Conservation (phyloP, 2,329 filamentous ascomycete genomes). For the Teratosphaeria pseudoeucalypti region DNA sequence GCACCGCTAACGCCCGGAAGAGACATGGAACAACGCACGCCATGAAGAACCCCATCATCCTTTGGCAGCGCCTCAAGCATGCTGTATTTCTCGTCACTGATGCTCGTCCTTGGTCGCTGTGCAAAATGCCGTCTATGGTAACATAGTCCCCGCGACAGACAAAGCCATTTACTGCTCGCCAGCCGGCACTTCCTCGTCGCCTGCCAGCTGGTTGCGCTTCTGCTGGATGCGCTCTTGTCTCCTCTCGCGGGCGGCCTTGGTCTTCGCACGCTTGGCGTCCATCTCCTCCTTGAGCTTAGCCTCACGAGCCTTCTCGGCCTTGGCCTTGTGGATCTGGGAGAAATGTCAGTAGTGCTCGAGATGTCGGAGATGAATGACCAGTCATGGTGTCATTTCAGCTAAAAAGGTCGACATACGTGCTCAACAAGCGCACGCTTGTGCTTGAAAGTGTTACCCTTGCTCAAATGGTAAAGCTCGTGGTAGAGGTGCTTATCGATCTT, state of each 20-base stretch:
- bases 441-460: slow-evolving; percentile 99
- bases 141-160: background rate
- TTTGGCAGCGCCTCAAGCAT: slow-evolving; percentile 2
- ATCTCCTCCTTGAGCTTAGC: slow-evolving; percentile 96
- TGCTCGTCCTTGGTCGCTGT: slow-evolving; percentile 2
- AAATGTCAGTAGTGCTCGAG: slow-evolving; percentile 10
- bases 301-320: slow-evolving; percentile 98
- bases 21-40: slow-evolving; percentile 1
- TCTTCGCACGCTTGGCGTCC: slow-evolving; percentile 99
- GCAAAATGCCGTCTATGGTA: background rate
- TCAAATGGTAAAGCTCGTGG: slow-evolving; percentile 99
- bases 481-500: slow-evolving; percentile 99
- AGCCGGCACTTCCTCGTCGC: slow-evolving; percentile 45
- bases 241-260: slow-evolving; percentile 99
- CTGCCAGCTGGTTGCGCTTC: slow-evolving; percentile 81
- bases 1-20: background rate
- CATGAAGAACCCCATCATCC: background rate
- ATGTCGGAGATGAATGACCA: slow-evolving; percentile 2
- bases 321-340: slow-evolving; percentile 93
- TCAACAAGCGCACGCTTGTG: slow-evolving; percentile 99
- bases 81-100: background rate
- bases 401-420: slow-evolving; percentile 66
- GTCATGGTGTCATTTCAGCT: slow-evolving; percentile 27
- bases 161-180: slow-evolving; percentile 3
- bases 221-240: slow-evolving; percentile 82